Conservation (phyloP, 2,329 filamentous ascomycete genomes). For the Aspergillus bombycis region DNA sequence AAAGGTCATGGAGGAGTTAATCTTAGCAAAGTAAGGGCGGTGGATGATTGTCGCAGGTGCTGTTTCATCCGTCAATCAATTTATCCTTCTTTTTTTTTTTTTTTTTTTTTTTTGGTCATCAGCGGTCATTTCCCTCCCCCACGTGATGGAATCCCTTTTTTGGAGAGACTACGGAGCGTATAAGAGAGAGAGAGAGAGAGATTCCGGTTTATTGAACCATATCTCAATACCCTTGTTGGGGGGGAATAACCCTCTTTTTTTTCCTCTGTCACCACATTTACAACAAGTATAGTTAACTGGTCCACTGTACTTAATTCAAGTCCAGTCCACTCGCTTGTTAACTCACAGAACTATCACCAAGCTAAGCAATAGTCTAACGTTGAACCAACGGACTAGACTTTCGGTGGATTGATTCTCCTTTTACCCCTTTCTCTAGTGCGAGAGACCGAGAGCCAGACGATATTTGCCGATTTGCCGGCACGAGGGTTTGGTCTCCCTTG, state of each 20-base stretch:
- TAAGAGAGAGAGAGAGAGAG: neutral
- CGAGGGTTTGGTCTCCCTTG: neutral
- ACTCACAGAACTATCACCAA: neutral
- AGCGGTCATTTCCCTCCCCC: neutral
- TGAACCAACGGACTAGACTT: neutral
- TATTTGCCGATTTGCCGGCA: conserved; percentile 2
- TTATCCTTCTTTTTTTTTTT: neutral
- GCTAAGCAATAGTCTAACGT: conserved; percentile 6
- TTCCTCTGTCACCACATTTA: neutral
- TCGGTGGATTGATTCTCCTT: conserved; percentile 3
- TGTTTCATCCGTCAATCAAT: conserved; percentile 3
- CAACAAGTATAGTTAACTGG: neutral
- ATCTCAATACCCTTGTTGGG: neutral
- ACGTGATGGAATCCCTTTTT: neutral
- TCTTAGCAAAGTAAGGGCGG: neutral
- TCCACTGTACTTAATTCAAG: neutral
- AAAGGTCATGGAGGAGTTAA: neutral
- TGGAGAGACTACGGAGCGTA: neutral
- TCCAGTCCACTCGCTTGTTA: neutral
- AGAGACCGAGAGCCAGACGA: neutral
- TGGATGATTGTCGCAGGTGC: conserved; percentile 4
- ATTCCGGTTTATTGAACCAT: neutral
- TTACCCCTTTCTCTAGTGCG: conserved; percentile 3
- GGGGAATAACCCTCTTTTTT: neutral
- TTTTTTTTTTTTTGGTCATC: neutral